These are phyloP conservation scores for Bipolaris victoriae DNA, from an alignment of 2,329 filamentous ascomycete species.

Conservation along the genomic window DNA sequence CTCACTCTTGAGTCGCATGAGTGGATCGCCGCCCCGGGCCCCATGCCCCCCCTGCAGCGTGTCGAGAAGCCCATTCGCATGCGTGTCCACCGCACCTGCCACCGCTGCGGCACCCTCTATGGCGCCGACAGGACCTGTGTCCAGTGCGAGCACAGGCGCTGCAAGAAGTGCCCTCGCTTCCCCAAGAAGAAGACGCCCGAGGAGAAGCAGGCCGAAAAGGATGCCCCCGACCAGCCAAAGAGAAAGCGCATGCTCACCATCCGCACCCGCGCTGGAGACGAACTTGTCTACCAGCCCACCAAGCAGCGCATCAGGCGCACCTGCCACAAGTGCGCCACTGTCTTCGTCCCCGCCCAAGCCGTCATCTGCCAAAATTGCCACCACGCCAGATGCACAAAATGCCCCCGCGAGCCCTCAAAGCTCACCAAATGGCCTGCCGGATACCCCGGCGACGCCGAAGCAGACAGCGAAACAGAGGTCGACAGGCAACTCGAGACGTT, in stretches of 20 bases:
- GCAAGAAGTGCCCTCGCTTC: conserved; percentile 78
- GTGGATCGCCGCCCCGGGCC: conserved; percentile 38
- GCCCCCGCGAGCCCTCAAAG: conserved; percentile 78
- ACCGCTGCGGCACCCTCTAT: conserved; percentile 78
- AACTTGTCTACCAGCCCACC: conserved; percentile 73
- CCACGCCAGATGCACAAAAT: conserved; percentile 79
- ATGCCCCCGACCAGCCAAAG: conserved; percentile 55
- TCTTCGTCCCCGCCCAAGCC: conserved; percentile 59
- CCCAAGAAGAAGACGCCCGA: conserved; percentile 66
- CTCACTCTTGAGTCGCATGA: conserved; percentile 50
- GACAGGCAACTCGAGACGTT: conserved; percentile 36
- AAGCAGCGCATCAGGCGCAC: conserved; percentile 75
- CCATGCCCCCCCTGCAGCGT: conserved; percentile 53
- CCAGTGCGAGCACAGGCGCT: conserved; percentile 79
- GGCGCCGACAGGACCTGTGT: conserved; percentile 74
- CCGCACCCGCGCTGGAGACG: conserved; percentile 69
- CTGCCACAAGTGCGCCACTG: conserved; percentile 74
- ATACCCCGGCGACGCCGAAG: conserved; percentile 67
- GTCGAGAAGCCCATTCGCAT: conserved; percentile 79
- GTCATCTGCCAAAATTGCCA: conserved; percentile 72
- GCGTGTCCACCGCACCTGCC: conserved; percentile 79
- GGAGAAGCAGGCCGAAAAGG: conserved; percentile 41
- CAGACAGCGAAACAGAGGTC: conserved; percentile 43
- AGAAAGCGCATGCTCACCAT: conserved; percentile 63
- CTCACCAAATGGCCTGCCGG: conserved; percentile 72